Evolutionary conservation across 2,329 filamentous ascomycete genomes (phyloP), one percentile per base, ranked within the genome.

Genomic region (Tympanopsis confertula): DNA sequence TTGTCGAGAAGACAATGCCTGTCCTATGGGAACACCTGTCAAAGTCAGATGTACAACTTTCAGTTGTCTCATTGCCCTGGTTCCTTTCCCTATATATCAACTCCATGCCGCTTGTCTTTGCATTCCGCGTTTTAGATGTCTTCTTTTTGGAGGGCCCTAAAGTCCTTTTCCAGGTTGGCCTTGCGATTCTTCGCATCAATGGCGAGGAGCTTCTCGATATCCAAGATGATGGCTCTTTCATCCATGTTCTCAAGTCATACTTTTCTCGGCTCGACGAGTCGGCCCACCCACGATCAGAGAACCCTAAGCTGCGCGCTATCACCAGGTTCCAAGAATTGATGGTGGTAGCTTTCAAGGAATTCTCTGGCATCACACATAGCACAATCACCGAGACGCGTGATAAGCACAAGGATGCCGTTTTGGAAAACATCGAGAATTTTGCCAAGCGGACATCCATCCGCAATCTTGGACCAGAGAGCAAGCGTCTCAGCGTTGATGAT

Each of bases 1-100:
- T 98, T 3, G 91, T 98, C n/a, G 91, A 98, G 58, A 91, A 86
- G 63, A 98, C 91, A 1, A 96, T 98, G 88, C 91, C 91, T 2
- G 82, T 98, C 41, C 72, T 98, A 13, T 98, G 91, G 88, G 89
- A 96, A 17, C 91, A 98, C 52, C 75, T 98, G n/a, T 83, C 88
- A 46, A 94, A 91, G 62, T 91, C 84, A 41, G 91, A 98, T 52
- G 87, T 98, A 17, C 93, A 98, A 58, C 74, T 98, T 15, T 96
- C 91, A 0, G 91, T 98, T 22, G 91, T 96, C 13, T 96, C 89
- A 7, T 69, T 98, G 32, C 91, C 91, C 3, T 98, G 91, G 91
- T 98, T 98, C 56, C 69, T 98, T 39, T 96, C 89, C 4, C 70
- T 98, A 14, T 98, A 96, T 61, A 93, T 98, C 68, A 98, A 98